Evolutionary conservation across 139 green algal genomes (phyloP).

Genomic region (Tetraselmis striata): DNA sequence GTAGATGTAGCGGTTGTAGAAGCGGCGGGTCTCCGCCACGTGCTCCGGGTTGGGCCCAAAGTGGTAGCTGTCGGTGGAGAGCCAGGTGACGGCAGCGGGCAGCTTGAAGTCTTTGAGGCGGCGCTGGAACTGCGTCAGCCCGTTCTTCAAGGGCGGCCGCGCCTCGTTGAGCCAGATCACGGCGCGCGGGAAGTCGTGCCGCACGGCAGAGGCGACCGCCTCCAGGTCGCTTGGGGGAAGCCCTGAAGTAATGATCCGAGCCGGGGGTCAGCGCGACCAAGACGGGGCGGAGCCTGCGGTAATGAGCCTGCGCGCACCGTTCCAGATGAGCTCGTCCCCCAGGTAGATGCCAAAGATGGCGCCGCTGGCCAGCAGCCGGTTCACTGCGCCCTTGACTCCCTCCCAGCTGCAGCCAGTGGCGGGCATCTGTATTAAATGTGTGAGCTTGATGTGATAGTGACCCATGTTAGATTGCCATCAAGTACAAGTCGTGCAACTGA

Average conservation of each 20-base stretch:
- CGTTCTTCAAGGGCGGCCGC: not conserved
- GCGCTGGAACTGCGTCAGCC: not conserved
- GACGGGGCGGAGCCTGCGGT: no score
- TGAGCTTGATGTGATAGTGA: no score
- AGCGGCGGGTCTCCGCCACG: not conserved
- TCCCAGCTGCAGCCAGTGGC: not conserved
- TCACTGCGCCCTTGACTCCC: not conserved
- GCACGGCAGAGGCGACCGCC: not conserved
- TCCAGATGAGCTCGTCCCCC: not conserved
- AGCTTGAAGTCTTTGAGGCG: not conserved
- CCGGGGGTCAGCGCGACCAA: no score
- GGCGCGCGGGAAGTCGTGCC: not conserved
- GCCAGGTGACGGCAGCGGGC: not conserved
- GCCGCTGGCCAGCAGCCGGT: not conserved
- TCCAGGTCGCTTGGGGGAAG: not conserved
- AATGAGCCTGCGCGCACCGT: no score
- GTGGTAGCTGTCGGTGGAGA: not conserved
- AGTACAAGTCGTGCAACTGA: no score
- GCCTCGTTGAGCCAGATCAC: constrained; percentile 2
- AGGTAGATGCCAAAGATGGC: not conserved
- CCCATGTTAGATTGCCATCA: no score
- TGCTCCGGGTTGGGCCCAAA: not conserved
- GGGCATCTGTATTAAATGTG: no score
- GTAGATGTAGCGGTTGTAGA: constrained; percentile 3
- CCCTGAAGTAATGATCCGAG: no score